Evolutionary conservation across 2,329 filamentous ascomycete species (phyloP).

Genomic region (Sphaerulina populicola): DNA sequence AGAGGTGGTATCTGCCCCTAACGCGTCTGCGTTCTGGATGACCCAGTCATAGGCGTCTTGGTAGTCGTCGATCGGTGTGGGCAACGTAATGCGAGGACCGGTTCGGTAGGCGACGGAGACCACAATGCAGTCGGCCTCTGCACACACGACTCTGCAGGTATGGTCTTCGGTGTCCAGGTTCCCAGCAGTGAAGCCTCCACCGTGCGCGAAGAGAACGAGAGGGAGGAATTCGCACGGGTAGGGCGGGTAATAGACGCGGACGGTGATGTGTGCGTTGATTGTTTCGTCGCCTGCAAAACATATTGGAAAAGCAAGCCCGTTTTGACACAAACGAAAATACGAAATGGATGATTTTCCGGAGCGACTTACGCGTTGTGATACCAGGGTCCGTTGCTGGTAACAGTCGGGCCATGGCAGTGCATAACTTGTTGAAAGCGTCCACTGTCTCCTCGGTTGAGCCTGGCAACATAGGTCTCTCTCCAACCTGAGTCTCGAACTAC

Average conservation of each 20-base stretch:
- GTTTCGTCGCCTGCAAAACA: constrained; percentile 6
- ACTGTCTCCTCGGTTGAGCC: neutral
- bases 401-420: neutral
- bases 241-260: constrained; percentile 18
- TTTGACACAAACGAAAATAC: too few species aligned
- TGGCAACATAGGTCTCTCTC: neutral
- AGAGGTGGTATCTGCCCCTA: constrained; percentile 8
- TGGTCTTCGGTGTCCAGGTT: constrained; percentile 34
- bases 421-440: neutral
- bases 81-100: constrained; percentile 9
- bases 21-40: constrained; percentile 1
- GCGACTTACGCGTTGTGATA: neutral
- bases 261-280: constrained; percentile 5
- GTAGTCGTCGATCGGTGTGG: constrained; percentile 29
- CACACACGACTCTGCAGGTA: constrained; percentile 30
- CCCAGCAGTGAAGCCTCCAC: constrained; percentile 33
- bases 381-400: neutral
- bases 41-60: constrained; percentile 11
- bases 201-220: constrained; percentile 33
- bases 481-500: constrained; percentile 9
- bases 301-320: neutral
- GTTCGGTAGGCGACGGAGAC: constrained; percentile 33
- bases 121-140: constrained; percentile 28
- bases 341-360: too few species aligned
- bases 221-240: constrained; percentile 21